phyloP scores from a whole-genome alignment of 306 rosid species.

The Dryas alaskensis region DNA sequence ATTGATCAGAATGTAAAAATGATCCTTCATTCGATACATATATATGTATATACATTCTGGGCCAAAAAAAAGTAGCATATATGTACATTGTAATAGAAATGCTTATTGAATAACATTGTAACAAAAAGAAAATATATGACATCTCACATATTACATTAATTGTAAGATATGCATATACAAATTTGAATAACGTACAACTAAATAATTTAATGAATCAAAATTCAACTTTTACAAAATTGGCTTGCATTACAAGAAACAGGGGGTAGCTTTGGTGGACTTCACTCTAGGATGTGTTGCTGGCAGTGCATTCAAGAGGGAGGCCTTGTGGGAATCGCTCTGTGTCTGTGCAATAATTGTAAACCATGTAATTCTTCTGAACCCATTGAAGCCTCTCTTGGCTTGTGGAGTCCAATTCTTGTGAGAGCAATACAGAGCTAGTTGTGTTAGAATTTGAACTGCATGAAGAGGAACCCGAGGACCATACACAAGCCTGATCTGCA shows the following conservation, averaged over 20 bases:
- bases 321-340: constrained; percentile 60
- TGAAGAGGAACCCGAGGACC: constrained; percentile 44
- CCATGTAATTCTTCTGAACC: constrained; percentile 68
- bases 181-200: too few relatives aligned
- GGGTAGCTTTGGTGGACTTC: too few relatives aligned
- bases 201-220: background rate
- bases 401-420: constrained; percentile 43
- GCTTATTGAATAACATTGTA: too few relatives aligned
- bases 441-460: constrained; percentile 35
- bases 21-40: too few relatives aligned
- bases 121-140: too few relatives aligned
- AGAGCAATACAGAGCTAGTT: constrained; percentile 39
- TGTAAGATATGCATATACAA: too few relatives aligned
- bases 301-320: constrained; percentile 56
- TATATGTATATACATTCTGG: too few relatives aligned
- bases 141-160: too few relatives aligned
- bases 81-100: too few relatives aligned
- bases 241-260: background rate
- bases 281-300: constrained; percentile 23
- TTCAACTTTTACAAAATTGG: background rate
- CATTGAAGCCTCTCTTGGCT: constrained; percentile 39
- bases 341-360: constrained; percentile 65
- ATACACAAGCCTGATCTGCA: constrained; percentile 49
- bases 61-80: too few relatives aligned
- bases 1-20: too few relatives aligned